Percentiles rank a stretch among this genome's conserved stretches.
Conservation (phyloP, 768 basidiomycete genomes). For the Albatrellus ellisii region DNA sequence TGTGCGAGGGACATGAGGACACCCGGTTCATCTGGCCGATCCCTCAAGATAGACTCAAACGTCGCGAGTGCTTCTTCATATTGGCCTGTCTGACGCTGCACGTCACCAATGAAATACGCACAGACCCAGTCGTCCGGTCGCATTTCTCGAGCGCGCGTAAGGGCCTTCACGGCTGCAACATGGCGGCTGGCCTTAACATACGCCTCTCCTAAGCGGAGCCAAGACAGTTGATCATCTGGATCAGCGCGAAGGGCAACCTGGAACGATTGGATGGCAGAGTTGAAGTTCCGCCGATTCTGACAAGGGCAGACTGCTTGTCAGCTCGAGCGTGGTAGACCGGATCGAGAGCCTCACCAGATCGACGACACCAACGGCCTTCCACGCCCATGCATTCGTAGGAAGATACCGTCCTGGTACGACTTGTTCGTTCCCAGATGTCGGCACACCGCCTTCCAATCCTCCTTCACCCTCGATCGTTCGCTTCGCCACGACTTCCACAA, state of each 20-base stretch:
- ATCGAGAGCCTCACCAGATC: constrained; percentile 52
- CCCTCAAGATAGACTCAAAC: constrained; percentile 41
- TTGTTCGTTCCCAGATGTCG: constrained; percentile 20
- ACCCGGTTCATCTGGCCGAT: constrained; percentile 55
- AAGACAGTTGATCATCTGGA: constrained; percentile 64
- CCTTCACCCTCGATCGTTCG: constrained; percentile 92
- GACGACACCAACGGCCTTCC: constrained; percentile 90
- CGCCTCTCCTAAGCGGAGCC: constrained; percentile 87
- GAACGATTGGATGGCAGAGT: constrained; percentile 66
- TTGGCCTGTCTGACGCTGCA: constrained; percentile 64
- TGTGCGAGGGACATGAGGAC: constrained; percentile 60
- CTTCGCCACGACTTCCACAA: constrained; percentile 88
- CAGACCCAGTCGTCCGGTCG: constrained; percentile 75
- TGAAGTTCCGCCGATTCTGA: constrained; percentile 57
- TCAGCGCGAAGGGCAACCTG: constrained; percentile 79
- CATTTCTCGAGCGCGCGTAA: constrained; percentile 61
- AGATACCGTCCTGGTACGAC: constrained; percentile 35
- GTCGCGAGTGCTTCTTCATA: constrained; percentile 62
- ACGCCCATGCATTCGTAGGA: constrained; percentile 89
- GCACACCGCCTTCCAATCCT: constrained; percentile 37
- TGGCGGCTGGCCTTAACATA: constrained; percentile 84
- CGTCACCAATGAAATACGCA: constrained; percentile 72
- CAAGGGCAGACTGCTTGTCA: constrained; percentile 4
- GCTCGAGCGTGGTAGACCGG: not conserved
- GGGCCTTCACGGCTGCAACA: constrained; percentile 80